Evolutionary conservation across 257 asterid species (phyloP), one percentile per base, ranked within the genome.

Genomic region (Thymus quinquecostatus): DNA sequence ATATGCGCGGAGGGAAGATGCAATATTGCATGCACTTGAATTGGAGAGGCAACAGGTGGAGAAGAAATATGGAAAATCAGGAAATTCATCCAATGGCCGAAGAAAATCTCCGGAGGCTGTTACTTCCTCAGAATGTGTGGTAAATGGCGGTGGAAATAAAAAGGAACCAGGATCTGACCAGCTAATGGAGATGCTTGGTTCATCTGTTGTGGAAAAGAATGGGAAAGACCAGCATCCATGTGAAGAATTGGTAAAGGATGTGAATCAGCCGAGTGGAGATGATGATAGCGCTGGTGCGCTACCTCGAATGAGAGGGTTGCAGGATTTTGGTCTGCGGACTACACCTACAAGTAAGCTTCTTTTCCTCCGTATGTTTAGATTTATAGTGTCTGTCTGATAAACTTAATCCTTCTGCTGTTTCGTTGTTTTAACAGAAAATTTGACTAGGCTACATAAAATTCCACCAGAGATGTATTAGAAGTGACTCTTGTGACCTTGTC

Each of bases 1-100:
- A 82, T 95, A 95, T 81, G 99, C 99, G 3, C 97, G 98, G 53
- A 80, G 97, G 21, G 99, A 95, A 84, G 98, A 95, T 87, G 99
- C 99, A 6, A 95, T 95, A 73, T 82, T 95, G 79, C 99, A 95
- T 86, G 99, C 99, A 71, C 92, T 95, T 84, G 98, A 89, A 70
- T 82, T 95, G 72, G 99, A 95, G 88, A 92, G 82, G 77, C 89
- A 85, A 71, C 68, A 85, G 73, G 51, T 87, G 82, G 95, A 79
- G 79, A 91, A 86, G 70, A 91, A 79, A 78, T 79, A 80, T 87
- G 98, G 92, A 68, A 82, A 82, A 75, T 68, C 80, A 27, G 89
- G 82, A 66, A 76, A 34, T 83, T 79, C 95, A 53, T 78, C 84
- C 61, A 86, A 78, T 68, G 81, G 79, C 65, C 80, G 80, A 77